Evolutionary conservation across 83 land plant species (phyloP).

Genomic region (Picea abies): DNA sequence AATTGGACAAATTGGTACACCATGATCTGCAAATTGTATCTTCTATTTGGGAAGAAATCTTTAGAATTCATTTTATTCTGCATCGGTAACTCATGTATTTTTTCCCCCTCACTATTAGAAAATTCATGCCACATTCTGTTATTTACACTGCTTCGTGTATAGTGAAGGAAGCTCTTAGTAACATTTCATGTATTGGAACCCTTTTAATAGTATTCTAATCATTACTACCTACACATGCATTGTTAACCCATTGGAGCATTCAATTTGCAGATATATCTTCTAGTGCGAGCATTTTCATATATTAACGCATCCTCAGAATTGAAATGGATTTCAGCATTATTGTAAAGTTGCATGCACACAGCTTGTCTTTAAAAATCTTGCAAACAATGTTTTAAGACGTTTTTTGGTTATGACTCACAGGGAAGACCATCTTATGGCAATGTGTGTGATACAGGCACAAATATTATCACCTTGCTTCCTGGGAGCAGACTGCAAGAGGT

Average conservation of each 20-base stretch:
- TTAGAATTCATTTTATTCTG: no score
- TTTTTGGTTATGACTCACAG: not conserved
- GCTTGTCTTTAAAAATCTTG: not conserved
- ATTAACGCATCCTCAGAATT: not conserved
- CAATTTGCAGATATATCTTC: not conserved
- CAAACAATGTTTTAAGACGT: not conserved
- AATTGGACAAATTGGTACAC: no score
- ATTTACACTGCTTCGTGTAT: no score
- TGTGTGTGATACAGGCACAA: constrained; percentile 45
- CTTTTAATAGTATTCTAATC: not conserved
- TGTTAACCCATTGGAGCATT: not conserved
- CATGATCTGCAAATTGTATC: no score
- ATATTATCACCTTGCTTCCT: constrained; percentile 73
- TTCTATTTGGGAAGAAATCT: no score
- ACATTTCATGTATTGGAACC: no score
- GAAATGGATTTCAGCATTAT: not conserved
- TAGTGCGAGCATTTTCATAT: not conserved
- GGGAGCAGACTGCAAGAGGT: constrained; percentile 94
- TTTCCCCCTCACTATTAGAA: no score
- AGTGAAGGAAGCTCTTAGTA: no score
- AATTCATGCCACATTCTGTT: no score
- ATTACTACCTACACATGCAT: not conserved
- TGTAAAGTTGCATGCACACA: not conserved
- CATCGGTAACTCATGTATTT: no score
- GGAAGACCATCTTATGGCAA: constrained; percentile 4